A percentile compares a stretch with the other conserved stretches of the same genome.
Conservation (phyloP, 768 basidiomycete species). For the Suillus occidentalis region DNA sequence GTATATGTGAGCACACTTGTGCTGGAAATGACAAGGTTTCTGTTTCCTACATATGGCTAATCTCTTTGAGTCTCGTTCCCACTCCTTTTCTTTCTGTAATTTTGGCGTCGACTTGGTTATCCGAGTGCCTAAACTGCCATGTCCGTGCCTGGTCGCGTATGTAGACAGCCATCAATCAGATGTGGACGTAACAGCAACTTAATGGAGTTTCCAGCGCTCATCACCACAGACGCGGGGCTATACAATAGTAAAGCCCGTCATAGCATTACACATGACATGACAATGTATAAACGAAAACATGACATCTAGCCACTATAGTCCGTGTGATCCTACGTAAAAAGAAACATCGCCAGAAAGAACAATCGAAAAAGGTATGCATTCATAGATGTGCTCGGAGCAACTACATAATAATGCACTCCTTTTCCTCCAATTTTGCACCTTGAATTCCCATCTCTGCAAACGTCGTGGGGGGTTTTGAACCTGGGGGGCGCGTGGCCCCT, state of each 20-base stretch:
- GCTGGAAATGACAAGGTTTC: not conserved
- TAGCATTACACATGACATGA: not conserved
- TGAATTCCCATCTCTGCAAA: constrained; percentile 95
- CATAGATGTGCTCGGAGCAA: not conserved
- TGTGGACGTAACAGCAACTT: not conserved
- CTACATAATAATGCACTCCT: constrained; percentile 88
- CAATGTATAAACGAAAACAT: not conserved
- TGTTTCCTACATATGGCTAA: not conserved
- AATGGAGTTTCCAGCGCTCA: not conserved
- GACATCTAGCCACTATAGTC: not conserved
- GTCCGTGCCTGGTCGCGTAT: not conserved
- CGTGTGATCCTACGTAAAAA: not conserved
- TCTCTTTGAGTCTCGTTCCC: not conserved
- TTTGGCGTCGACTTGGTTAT: not conserved
- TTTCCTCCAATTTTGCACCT: constrained; percentile 72
- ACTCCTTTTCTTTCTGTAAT: not conserved
- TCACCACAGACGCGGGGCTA: not conserved
- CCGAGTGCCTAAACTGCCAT: not conserved
- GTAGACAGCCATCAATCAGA: not conserved
- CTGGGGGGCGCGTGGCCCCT: constrained; percentile 4
- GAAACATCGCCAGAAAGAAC: not conserved
- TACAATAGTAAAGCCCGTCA: not conserved
- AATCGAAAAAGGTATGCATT: not conserved
- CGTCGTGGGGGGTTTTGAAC: constrained; percentile 57
- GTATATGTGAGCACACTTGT: not conserved